phyloP scores from a whole-genome alignment of 495 filamentous ascomycete species.

The Xylaria flabelliformis region DNA sequence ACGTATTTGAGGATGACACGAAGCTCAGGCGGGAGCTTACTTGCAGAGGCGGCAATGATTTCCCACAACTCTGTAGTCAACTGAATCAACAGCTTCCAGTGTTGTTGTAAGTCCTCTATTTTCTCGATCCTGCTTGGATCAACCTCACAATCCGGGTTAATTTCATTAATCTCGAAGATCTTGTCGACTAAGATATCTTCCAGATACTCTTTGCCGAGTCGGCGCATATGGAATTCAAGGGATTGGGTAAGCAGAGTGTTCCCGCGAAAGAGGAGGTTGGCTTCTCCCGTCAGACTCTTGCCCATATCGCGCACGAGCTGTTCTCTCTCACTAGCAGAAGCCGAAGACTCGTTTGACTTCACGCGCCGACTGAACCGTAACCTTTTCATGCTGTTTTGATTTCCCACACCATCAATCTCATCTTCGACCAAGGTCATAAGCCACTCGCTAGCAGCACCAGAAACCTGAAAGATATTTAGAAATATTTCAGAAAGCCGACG shows the following conservation, averaged over 20 bases:
- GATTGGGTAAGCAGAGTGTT: constrained; percentile 95
- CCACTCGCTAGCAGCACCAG: constrained; percentile 88
- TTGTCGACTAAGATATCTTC: constrained; percentile 87
- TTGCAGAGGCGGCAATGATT: constrained; percentile 73
- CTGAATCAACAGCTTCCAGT: constrained; percentile 80
- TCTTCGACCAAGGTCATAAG: constrained; percentile 92
- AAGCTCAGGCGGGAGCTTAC: constrained; percentile 81
- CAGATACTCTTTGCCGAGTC: constrained; percentile 91
- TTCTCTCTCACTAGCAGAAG: constrained; percentile 61
- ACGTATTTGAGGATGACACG: constrained; percentile 91
- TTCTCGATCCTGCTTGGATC: constrained; percentile 79
- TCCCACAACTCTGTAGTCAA: constrained; percentile 86
- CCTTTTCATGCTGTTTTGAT: constrained; percentile 71
- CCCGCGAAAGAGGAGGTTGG: constrained; percentile 93
- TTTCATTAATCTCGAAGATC: constrained; percentile 83
- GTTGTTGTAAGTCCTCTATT: constrained; percentile 76
- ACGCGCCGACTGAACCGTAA: constrained; percentile 77
- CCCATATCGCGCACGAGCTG: constrained; percentile 66
- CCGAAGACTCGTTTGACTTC: constrained; percentile 78
- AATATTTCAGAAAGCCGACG: constrained; percentile 83
- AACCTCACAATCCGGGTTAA: constrained; percentile 92
- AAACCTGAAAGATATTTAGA: constrained; percentile 94
- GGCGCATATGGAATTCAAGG: constrained; percentile 93
- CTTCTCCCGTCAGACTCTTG: constrained; percentile 73
- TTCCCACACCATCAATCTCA: constrained; percentile 92